Evolutionary conservation across 305 asterid genomes (phyloP).

Genomic region (Solanum hybrid): DNA sequence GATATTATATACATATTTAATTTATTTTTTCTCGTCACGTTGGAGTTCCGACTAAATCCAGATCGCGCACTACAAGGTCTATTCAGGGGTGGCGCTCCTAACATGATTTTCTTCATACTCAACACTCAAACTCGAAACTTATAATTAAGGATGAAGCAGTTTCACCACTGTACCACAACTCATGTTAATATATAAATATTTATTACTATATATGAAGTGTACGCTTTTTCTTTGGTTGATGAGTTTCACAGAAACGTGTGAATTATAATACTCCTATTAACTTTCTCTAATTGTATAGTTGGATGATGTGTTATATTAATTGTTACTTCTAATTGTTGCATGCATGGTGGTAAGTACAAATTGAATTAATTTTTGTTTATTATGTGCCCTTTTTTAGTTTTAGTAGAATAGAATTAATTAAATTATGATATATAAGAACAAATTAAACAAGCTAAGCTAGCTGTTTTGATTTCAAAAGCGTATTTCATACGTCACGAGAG

Average conservation of each 20-base stretch:
- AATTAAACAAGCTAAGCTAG: neutral
- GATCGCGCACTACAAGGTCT: too few species aligned
- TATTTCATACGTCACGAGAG: neutral
- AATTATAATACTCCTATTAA: neutral
- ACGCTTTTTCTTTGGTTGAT: neutral
- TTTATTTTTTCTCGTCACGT: too few species aligned
- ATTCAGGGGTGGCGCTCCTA: rapidly evolving
- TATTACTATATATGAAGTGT: neutral
- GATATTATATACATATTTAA: neutral
- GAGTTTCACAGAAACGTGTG: neutral
- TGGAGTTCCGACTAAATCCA: rapidly evolving
- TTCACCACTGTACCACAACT: neutral
- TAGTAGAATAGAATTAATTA: neutral
- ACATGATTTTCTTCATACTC: too few species aligned
- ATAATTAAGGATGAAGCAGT: neutral
- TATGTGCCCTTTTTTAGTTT: neutral
- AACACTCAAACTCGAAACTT: too few species aligned
- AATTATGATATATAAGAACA: neutral
- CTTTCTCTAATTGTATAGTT: neutral
- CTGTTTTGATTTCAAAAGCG: neutral
- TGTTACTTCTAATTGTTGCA: neutral
- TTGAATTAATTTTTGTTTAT: neutral
- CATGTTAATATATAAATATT: too few species aligned
- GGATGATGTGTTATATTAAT: neutral
- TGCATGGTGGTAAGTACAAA: neutral